phyloP scores from a whole-genome alignment of 2,329 filamentous ascomycete genomes.

The Bipolaris victoriae region DNA sequence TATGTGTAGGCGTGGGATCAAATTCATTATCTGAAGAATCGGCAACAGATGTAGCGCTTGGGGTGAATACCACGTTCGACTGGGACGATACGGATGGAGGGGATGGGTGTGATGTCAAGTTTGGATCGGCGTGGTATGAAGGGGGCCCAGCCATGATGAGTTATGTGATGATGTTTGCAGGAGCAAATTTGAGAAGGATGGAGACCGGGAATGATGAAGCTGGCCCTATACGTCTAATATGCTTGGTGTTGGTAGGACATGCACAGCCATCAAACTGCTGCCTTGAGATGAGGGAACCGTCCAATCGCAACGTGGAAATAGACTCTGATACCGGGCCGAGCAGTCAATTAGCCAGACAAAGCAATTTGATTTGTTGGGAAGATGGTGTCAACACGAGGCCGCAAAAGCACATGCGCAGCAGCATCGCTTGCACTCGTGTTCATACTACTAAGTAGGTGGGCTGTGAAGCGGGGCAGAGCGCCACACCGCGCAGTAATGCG shows the following conservation, averaged over 20 bases:
- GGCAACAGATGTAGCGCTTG: constrained; percentile 37
- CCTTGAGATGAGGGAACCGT: constrained; percentile 11
- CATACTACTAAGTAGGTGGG: not conserved
- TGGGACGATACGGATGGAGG: constrained; percentile 26
- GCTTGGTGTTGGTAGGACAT: constrained; percentile 3
- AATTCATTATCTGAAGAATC: constrained; percentile 44
- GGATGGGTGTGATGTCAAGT: constrained; percentile 15
- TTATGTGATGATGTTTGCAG: not conserved
- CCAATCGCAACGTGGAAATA: constrained; percentile 17
- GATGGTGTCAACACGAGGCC: not conserved
- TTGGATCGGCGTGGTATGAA: constrained; percentile 16
- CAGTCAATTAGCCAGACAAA: not conserved
- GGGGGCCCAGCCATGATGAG: constrained; percentile 33
- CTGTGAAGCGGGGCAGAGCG: constrained; percentile 13
- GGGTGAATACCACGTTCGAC: constrained; percentile 31
- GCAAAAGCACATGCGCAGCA: constrained; percentile 3
- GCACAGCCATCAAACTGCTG: constrained; percentile 19
- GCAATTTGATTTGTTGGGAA: constrained; percentile 4
- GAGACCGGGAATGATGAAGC: not conserved
- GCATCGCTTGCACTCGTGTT: not conserved
- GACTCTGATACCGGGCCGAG: constrained; percentile 5
- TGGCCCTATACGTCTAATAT: constrained; percentile 8
- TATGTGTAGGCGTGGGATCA: constrained; percentile 39
- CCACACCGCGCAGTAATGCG: constrained; percentile 1
- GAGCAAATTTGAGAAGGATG: not conserved